Percentiles rank a stretch among this genome's conserved stretches.
Evolutionary conservation across 805 yeast species (phyloP).

Genomic region (Suhomyces sp.): DNA sequence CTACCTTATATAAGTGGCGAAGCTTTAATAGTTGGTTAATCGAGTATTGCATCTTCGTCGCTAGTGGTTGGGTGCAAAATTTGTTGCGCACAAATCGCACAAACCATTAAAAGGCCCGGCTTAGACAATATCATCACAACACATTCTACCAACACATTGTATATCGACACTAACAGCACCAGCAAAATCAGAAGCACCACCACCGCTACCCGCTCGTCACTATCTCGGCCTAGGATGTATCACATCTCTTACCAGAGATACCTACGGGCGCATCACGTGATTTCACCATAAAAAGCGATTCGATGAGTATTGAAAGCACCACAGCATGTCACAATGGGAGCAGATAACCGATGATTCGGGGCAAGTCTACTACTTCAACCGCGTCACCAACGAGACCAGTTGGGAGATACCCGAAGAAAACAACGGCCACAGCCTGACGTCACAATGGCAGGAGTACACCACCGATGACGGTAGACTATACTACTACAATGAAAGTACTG

Average conservation of each 20-base stretch:
- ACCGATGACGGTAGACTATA: slow-evolving; percentile 60
- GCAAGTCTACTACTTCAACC: slow-evolving; percentile 66
- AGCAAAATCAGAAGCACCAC: not conserved
- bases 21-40: not conserved
- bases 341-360: slow-evolving; percentile 64
- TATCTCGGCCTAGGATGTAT: not conserved
- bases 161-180: not conserved
- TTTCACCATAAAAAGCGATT: not conserved
- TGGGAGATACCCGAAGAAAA: slow-evolving; percentile 72
- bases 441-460: slow-evolving; percentile 41
- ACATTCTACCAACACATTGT: not conserved
- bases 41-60: not conserved
- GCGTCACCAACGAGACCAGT: slow-evolving; percentile 61
- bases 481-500: slow-evolving; percentile 63
- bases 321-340: slow-evolving; percentile 50
- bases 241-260: not conserved
- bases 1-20: not conserved
- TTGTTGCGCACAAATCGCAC: not conserved
- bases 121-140: not conserved
- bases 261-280: not conserved
- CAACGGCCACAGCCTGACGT: not conserved
- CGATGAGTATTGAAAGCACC: not conserved
- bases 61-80: slow-evolving; percentile 6
- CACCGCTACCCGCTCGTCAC: not conserved
- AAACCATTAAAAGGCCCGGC: not conserved